A percentile compares a stretch with the other conserved stretches of the same genome.
These are phyloP conservation scores for Mycena capillaripes DNA, from an alignment of 768 basidiomycete species.

Conservation along the genomic window DNA sequence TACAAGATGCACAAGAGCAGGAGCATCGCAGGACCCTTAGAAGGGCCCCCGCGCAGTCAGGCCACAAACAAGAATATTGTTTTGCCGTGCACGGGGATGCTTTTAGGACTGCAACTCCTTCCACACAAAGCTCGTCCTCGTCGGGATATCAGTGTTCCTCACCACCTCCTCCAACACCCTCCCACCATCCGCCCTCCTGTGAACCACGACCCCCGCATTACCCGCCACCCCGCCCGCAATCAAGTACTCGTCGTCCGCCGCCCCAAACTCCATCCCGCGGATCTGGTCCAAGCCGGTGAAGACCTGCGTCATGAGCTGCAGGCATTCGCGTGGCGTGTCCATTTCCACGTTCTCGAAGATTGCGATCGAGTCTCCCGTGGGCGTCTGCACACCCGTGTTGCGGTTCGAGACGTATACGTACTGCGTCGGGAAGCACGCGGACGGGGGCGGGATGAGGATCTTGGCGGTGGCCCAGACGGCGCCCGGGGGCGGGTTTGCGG, in stretches of 20 bases:
- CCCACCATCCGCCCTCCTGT: conserved; percentile 68
- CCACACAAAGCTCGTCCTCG: no score
- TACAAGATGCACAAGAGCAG: no score
- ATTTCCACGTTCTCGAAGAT: conserved; percentile 63
- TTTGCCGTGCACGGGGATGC: no score
- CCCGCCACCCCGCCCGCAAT: conserved; percentile 69
- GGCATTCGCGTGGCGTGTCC: no score
- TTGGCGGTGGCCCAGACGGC: conserved; percentile 60
- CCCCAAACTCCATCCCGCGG: conserved; percentile 61
- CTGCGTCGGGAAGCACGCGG: conserved; percentile 49
- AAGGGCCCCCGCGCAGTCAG: no score
- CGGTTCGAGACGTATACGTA: conserved; percentile 64
- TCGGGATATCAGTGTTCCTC: no score
- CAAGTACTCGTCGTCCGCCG: conserved; percentile 61
- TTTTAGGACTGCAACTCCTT: no score
- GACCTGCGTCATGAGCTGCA: conserved; percentile 59
- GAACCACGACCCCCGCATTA: conserved; percentile 72
- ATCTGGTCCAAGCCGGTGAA: conserved; percentile 64
- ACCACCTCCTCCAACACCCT: conserved; percentile 66
- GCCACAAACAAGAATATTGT: no score
- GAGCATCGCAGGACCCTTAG: no score
- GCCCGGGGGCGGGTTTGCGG: conserved; percentile 52
- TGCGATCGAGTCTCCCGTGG: conserved; percentile 64
- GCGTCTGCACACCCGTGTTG: conserved; percentile 52
- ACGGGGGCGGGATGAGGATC: conserved; percentile 57